These are phyloP conservation scores for Xylaria sp. DNA, from an alignment of 2,329 filamentous ascomycete genomes.

Conservation along the genomic window DNA sequence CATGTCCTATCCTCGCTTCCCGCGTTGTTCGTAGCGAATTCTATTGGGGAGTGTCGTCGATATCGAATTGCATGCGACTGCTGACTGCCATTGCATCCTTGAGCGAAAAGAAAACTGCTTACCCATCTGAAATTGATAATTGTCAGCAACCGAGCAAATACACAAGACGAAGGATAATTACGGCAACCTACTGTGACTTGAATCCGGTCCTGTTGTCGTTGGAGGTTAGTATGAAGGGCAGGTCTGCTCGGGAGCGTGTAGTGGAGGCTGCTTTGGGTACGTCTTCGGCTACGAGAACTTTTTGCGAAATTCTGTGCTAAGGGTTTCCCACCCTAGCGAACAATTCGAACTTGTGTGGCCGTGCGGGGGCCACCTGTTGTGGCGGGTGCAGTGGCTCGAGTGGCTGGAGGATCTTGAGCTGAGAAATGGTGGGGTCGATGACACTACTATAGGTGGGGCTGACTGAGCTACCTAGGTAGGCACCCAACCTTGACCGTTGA, in stretches of 20 bases:
- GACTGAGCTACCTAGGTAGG: too few relatives aligned
- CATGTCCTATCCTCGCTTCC: not conserved
- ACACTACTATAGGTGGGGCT: not conserved
- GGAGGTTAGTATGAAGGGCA: constrained; percentile 39
- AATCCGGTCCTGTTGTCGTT: constrained; percentile 52
- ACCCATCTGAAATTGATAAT: constrained; percentile 39
- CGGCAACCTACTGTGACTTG: constrained; percentile 55
- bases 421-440: constrained; percentile 6
- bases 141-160: constrained; percentile 29
- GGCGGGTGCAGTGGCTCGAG: constrained; percentile 16
- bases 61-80: constrained; percentile 7
- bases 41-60: constrained; percentile 5
- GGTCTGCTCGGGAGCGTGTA: constrained; percentile 32
- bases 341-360: constrained; percentile 27
- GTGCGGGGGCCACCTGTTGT: constrained; percentile 12
- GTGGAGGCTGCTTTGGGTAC: constrained; percentile 34
- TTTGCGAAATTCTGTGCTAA: constrained; percentile 42
- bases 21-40: not conserved
- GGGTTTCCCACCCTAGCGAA: constrained; percentile 42
- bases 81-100: constrained; percentile 29
- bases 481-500: too few relatives aligned
- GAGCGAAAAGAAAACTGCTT: constrained; percentile 33
- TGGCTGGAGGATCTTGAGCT: constrained; percentile 1
- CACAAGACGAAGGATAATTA: constrained; percentile 8
- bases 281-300: constrained; percentile 40